Base-by-base conservation (phyloP, 169 alveolate species). In the Plasmodium vivax region DNA sequence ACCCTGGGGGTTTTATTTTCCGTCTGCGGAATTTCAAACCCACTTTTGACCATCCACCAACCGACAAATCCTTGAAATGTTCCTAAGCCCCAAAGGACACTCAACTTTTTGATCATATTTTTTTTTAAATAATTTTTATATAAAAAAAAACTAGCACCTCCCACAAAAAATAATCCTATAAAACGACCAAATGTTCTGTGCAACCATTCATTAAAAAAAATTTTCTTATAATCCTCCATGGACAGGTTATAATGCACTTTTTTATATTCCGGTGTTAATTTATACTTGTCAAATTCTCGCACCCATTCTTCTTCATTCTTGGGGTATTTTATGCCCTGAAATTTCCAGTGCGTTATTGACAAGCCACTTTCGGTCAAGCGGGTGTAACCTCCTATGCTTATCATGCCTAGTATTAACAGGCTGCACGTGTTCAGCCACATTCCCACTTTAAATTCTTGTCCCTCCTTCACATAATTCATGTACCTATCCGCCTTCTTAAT, bases 301-400 rank as follows among this genome's bases (percentile, higher is more conserved):
- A 79, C 79, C 99, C 99, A 98, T 71, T 94, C 98, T 83, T 97
- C 98, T 7, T 98, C 97, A 56, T 94, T 90, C 56, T 82, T 88
- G 0, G 99, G 99, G 51, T 96, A 96, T 38, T 93, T 84, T 34
- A 82, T 93, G 16, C 98, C 99, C 30, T 92, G 95, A 54, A 98
- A 97, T 14, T 96, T 93, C 99, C 99, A 98, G 82, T 97, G 97
- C 1, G 98, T 97, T 98, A 98, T 98, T 7, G 99, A 98, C 12
- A 98, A 96, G 43, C 99, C 99, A 81, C 98, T 97, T 83, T 96
- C 97, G 14, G 97, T 96, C 54, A 98, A 97, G 47, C 99, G 45
- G 23, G 99, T 98, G 93, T 98, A 98, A 12, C 99, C 99, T 34
- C 99, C 99, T 62, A 97, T 79, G 16, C 96, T 81, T 90, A 98